Conservation (phyloP, 1,284 basidiomycete species). For the Ganoderma lingzhi region DNA sequence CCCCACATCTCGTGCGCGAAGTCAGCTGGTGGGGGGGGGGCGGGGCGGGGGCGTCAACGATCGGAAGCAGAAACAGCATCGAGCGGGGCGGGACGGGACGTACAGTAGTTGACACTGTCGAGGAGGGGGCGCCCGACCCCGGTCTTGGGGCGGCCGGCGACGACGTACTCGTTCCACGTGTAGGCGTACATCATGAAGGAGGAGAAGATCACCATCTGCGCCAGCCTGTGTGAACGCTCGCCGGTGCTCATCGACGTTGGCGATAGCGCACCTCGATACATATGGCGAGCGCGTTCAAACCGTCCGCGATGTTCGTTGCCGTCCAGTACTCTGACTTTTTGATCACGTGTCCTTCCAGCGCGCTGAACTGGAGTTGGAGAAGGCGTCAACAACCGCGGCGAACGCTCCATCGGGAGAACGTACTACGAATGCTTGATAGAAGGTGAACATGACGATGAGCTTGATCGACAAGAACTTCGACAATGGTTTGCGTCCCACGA, state of each 20-base stretch:
- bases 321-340: slow-evolving; percentile 83
- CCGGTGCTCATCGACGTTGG: background rate
- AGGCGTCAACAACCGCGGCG: background rate
- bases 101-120: slow-evolving; percentile 84
- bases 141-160: slow-evolving; percentile 48
- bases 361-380: slow-evolving; percentile 54
- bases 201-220: slow-evolving; percentile 83
- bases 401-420: slow-evolving; percentile 36
- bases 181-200: slow-evolving; percentile 86
- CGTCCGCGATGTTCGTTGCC: slow-evolving; percentile 79
- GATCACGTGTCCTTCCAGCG: slow-evolving; percentile 68
- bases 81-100: slow-evolving; percentile 31
- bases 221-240: background rate
- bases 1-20: slow-evolving; percentile 69
- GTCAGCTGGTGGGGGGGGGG: slow-evolving; percentile 53
- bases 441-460: slow-evolving; percentile 87
- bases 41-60: slow-evolving; percentile 10
- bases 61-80: background rate
- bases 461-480: slow-evolving; percentile 88
- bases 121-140: slow-evolving; percentile 71
- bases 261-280: slow-evolving; percentile 73
- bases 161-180: slow-evolving; percentile 69
- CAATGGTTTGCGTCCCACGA: slow-evolving; percentile 77
- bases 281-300: slow-evolving; percentile 81
- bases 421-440: slow-evolving; percentile 80